Conservation (phyloP, 768 basidiomycete species). For the Lentinula guzmanii region DNA sequence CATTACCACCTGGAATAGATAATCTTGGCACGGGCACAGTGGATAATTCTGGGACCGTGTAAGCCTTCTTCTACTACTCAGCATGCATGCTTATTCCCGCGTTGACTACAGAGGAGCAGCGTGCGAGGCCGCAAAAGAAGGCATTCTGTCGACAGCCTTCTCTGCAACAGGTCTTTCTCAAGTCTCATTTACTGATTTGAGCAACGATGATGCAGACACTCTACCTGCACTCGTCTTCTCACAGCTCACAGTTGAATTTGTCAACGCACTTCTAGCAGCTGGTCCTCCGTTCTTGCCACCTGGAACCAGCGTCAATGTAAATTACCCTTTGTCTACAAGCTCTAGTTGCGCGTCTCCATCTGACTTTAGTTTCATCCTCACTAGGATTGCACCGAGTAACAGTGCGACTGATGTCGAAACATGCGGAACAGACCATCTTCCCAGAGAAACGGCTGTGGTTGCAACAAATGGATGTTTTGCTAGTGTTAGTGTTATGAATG, state of each 20-base stretch:
- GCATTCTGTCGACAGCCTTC: conserved; percentile 46
- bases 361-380: conserved; percentile 38
- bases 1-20: not conserved
- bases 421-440: conserved; percentile 37
- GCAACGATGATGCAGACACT: conserved; percentile 25
- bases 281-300: conserved; percentile 32
- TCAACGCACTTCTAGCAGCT: conserved; percentile 22
- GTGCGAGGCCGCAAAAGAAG: conserved; percentile 40
- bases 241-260: conserved; percentile 34
- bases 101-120: conserved; percentile 37
- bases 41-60: conserved; percentile 29
- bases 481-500: conserved; percentile 42
- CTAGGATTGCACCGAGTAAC: conserved; percentile 27
- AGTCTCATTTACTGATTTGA: conserved; percentile 46
- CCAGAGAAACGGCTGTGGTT: conserved; percentile 35
- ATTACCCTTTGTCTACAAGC: conserved; percentile 33
- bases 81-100: not conserved
- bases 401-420: conserved; percentile 33
- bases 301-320: conserved; percentile 42
- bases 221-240: conserved; percentile 36
- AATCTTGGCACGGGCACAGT: conserved; percentile 15
- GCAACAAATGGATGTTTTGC: conserved; percentile 32
- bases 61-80: conserved; percentile 9
- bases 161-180: conserved; percentile 31
- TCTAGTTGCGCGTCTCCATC: conserved; percentile 25